Base-by-base conservation (phyloP, 1,284 basidiomycete genomes). In the Blastosporella zonata region DNA sequence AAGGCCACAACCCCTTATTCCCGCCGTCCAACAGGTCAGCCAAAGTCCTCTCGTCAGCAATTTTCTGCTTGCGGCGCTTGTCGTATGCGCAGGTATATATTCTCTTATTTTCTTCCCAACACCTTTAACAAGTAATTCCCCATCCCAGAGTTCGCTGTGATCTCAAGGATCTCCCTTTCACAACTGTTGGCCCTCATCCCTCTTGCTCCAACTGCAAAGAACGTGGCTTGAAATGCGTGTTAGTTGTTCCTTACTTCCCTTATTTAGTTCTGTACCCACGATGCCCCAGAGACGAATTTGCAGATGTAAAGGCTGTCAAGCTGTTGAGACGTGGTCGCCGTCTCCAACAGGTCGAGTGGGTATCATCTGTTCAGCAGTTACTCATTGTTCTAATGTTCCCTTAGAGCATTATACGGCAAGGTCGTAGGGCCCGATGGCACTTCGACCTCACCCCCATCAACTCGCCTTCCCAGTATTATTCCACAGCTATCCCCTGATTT, bases 11-110 rank as follows among this genome's bases (percentile, higher is more conserved):
- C 74, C 5, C 79, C 75, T 3, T 80, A 81, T 57, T 60, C 73
- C 17, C 77, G 81, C 39, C 74, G 79, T n/a, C 63, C 75, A 7
- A 61, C 74, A 5, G 72, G 71, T 23, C 81, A 85, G 50, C 81
- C 86, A 47, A 89, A 88, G 64, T 84, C 86, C 9, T 78, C 81
- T 2, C 72, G 89, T 42, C 86, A 88, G 59, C 90, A 91, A 60
- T 91, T 90, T 68, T 84, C 87, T 28, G 92, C 91, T 2, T 94
- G 92, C 63, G 91, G 90, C 43, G 90, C 91, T 29, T 95, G 92
- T 68, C 83, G 91, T 46, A 90, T 90, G 81, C 72, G 91, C 60
- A 79, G 91, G 87, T 84, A 9, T 46, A 33, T 67, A 58, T 40
- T 43, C 45, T 37, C 43, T 21, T 37, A n/a, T 28, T 39, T 38